phyloP scores from a whole-genome alignment of 2,329 filamentous ascomycete genomes.

The Claviceps capensis region DNA sequence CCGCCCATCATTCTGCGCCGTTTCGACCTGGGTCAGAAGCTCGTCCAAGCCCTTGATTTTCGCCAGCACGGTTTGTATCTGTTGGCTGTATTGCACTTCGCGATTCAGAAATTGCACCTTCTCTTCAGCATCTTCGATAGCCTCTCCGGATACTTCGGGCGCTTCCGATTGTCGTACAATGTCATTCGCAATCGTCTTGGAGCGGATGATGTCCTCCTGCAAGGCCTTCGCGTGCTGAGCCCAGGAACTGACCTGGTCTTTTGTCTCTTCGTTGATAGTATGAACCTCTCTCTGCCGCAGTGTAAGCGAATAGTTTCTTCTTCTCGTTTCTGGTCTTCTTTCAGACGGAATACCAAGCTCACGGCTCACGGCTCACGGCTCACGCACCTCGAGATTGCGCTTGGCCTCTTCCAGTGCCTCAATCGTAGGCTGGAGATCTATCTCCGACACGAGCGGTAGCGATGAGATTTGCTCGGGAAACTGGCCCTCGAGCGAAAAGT shows the following conservation, averaged over 20 bases:
- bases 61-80: slow-evolving; percentile 36
- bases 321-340: neutral
- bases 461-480: slow-evolving; percentile 28
- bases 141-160: slow-evolving; percentile 37
- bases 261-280: slow-evolving; percentile 60
- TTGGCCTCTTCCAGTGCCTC: slow-evolving; percentile 23
- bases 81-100: slow-evolving; percentile 45
- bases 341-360: neutral
- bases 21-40: slow-evolving; percentile 48
- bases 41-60: slow-evolving; percentile 43
- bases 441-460: slow-evolving; percentile 23
- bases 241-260: slow-evolving; percentile 74
- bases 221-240: slow-evolving; percentile 71
- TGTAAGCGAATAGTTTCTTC: neutral
- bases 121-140: slow-evolving; percentile 37
- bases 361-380: neutral
- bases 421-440: slow-evolving; percentile 25
- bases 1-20: slow-evolving; percentile 36
- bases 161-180: slow-evolving; percentile 67
- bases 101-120: slow-evolving; percentile 42
- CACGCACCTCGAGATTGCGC: slow-evolving; percentile 24
- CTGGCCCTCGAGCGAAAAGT: slow-evolving; percentile 25
- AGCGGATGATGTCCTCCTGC: slow-evolving; percentile 72
- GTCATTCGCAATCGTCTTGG: slow-evolving; percentile 63
- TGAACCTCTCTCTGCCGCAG: slow-evolving; percentile 47